phyloP scores from a whole-genome alignment of 139 green algal species.

The Parachlorella kessleri region DNA sequence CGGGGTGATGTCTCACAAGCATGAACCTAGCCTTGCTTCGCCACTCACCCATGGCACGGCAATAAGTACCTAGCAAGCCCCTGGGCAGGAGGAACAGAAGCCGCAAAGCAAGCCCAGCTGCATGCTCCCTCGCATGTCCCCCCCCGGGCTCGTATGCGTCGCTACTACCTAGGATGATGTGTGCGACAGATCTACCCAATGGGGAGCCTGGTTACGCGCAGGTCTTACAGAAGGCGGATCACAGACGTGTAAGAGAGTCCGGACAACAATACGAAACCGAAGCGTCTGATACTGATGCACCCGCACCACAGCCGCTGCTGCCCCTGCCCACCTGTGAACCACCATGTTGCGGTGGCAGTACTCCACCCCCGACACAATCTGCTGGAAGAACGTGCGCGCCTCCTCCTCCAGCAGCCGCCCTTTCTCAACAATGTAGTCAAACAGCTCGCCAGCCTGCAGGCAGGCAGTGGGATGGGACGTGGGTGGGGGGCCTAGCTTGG shows the following conservation, averaged over 20 bases:
- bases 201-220: too few species aligned
- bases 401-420: constrained; percentile 96
- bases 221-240: too few species aligned
- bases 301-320: too few species aligned
- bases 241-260: too few species aligned
- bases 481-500: not conserved
- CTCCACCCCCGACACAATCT: constrained; percentile 97
- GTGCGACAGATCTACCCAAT: too few species aligned
- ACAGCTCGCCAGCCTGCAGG: constrained; percentile 91
- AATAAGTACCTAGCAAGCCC: too few species aligned
- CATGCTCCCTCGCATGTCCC: too few species aligned
- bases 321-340: constrained; percentile 51
- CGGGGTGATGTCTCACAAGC: not conserved
- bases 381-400: constrained; percentile 98
- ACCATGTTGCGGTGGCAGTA: constrained; percentile 99
- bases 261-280: too few species aligned
- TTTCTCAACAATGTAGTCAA: constrained; percentile 99
- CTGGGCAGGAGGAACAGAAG: not conserved
- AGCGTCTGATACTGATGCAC: too few species aligned
- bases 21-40: not conserved
- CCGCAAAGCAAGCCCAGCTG: not conserved
- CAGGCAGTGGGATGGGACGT: not conserved
- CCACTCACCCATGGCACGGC: not conserved
- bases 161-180: too few species aligned
- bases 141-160: too few species aligned